Evolutionary conservation across 345 rosid species (phyloP).

Genomic region (Lepidium africanum): DNA sequence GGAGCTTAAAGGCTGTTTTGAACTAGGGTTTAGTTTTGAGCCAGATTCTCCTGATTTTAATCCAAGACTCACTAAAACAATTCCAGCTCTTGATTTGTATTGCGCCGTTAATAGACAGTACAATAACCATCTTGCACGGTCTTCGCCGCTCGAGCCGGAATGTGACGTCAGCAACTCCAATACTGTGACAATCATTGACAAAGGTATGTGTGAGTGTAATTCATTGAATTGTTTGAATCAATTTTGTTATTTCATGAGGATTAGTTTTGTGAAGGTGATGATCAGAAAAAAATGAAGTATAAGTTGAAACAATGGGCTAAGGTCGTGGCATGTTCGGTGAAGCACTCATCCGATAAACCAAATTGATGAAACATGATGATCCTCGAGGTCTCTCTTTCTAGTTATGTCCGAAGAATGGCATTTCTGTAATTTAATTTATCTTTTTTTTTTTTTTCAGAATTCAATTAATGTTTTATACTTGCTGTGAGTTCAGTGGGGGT

Average conservation of each 20-base stretch:
- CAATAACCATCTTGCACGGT: constrained; percentile 36
- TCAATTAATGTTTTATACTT: background rate
- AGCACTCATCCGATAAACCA: constrained; percentile 33
- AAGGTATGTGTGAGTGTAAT: constrained; percentile 29
- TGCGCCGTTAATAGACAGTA: constrained; percentile 59
- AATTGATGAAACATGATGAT: background rate
- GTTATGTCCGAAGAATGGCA: background rate
- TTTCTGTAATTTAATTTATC: background rate
- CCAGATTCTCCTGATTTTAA: constrained; percentile 52
- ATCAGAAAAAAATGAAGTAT: constrained; percentile 50
- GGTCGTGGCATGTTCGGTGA: constrained; percentile 63
- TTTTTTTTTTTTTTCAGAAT: background rate
- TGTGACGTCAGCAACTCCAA: constrained; percentile 13
- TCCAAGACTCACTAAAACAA: constrained; percentile 46
- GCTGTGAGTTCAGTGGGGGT: background rate
- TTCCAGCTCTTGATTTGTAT: constrained; percentile 70
- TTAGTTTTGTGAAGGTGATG: constrained; percentile 38
- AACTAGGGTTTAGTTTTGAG: constrained; percentile 70
- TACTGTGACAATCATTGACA: constrained; percentile 35
- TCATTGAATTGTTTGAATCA: too few relatives aligned
- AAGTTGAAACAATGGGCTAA: constrained; percentile 87
- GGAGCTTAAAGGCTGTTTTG: constrained; percentile 75
- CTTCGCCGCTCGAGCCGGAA: constrained; percentile 42
- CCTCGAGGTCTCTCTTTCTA: background rate
- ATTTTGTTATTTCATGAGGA: background rate